Conservation (phyloP, 139 green algal species). For the Pseudopediastrum boryanum region DNA sequence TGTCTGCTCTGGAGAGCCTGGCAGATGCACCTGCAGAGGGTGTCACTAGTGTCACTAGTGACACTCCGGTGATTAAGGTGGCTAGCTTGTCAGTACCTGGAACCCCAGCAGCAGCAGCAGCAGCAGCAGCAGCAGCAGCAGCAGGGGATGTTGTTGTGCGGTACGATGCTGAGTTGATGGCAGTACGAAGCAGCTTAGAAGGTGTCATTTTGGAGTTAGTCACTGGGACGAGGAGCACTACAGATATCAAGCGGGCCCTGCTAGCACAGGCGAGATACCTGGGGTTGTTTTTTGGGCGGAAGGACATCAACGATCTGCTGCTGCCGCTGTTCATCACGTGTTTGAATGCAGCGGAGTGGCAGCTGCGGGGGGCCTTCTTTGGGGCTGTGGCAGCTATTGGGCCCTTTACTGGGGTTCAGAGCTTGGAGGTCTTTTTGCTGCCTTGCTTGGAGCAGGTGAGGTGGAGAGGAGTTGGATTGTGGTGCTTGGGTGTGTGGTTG, state of each 20-base stretch:
- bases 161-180: constrained; percentile 67
- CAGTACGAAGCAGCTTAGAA: constrained; percentile 66
- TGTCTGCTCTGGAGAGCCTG: neutral
- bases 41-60: no score
- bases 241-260: constrained; percentile 67
- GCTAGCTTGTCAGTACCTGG: no score
- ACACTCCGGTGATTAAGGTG: no score
- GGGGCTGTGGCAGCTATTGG: constrained; percentile 44
- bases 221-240: constrained; percentile 61
- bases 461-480: neutral
- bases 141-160: constrained; percentile 13
- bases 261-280: constrained; percentile 44
- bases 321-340: constrained; percentile 95
- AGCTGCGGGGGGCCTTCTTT: constrained; percentile 81
- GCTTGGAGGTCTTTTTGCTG: constrained; percentile 88
- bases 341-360: constrained; percentile 88
- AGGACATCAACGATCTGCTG: constrained; percentile 73
- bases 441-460: constrained; percentile 88
- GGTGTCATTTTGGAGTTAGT: constrained; percentile 80
- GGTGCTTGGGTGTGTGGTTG: no score
- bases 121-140: neutral
- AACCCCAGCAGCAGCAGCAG: neutral
- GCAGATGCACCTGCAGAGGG: neutral
- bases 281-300: constrained; percentile 48
- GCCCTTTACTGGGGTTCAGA: constrained; percentile 52